Evolutionary conservation across 805 yeast species (phyloP).

Genomic region (Suhomyces sp.): DNA sequence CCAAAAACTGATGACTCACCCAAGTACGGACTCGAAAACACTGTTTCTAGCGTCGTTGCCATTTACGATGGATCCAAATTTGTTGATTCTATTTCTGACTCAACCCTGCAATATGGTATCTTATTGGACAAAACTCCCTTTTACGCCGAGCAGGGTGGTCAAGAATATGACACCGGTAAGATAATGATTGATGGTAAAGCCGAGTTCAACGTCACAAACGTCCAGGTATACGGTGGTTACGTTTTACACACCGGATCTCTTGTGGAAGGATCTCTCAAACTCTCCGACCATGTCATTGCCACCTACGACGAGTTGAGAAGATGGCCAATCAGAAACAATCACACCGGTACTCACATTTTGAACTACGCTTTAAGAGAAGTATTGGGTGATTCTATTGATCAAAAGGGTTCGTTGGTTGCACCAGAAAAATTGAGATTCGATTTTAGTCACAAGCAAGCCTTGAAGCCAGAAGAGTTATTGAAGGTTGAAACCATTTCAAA

Average conservation of each 20-base stretch:
- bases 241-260: constrained; percentile 91
- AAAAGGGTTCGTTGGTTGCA: constrained; percentile 94
- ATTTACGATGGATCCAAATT: constrained; percentile 67
- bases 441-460: constrained; percentile 87
- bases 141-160: constrained; percentile 99
- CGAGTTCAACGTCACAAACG: constrained; percentile 88
- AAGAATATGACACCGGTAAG: constrained; percentile 93
- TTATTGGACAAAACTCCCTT: constrained; percentile 87
- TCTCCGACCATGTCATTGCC: constrained; percentile 73
- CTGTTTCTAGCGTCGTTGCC: constrained; percentile 66
- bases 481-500: constrained; percentile 75
- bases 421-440: constrained; percentile 95
- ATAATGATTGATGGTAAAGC: constrained; percentile 82
- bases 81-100: constrained; percentile 42
- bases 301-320: constrained; percentile 91
- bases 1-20: constrained; percentile 80
- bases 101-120: constrained; percentile 64
- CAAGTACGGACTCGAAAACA: constrained; percentile 73
- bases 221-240: constrained; percentile 90
- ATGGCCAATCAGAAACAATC: constrained; percentile 95
- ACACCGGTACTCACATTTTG: constrained; percentile 95
- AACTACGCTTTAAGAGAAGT: constrained; percentile 85
- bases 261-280: constrained; percentile 69
- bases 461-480: constrained; percentile 66
- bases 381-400: constrained; percentile 86